Evolutionary conservation across 192 early-diverging fungal genomes (phyloP), one percentile per base, ranked within the genome.

Genomic region (Hyaloraphidium curvatum): DNA sequence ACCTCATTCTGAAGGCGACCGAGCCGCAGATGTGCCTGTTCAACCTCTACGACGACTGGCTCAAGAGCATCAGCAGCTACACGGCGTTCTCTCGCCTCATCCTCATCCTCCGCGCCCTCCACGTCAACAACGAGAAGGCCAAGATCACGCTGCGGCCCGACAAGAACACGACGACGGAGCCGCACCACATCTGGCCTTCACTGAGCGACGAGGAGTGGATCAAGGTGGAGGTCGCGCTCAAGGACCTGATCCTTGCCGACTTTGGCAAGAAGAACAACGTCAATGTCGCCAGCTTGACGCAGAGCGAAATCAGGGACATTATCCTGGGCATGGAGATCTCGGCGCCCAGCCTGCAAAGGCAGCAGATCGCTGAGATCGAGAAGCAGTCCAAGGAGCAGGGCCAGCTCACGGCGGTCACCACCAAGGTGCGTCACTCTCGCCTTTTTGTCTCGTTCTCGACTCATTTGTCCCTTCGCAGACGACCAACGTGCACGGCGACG

Each of bases 221-320:
- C 55, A 81, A 83, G 64, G 89, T 96, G 2, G 94, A 98, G 76
- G 81, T 83, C 31, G 68, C 76, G 51, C 67, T 98, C 59, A 96
- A 94, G 76, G 94, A 98, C 67, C 65, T 98, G 64, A 98, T 98
- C 67, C 67, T 98, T 39, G 87, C 77, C 1, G 94, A 98, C 66
- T 98, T 96, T 61, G 94, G 94, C 66, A 98, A 95, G 71, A 96
- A 96, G 80, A 98, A 98, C 76, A 96, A 87, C 51, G 91, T 98
- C 53, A 96, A 94, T 50, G 89, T 94, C 26, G 89, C 89, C 14
- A 91, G 90, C 31, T 74, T 98, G 30, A 98, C 94, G 0, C 79
- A 83, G 30, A 90, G 90, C 2, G 94, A 98, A 75, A 88, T 98
- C 55, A 82, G 94, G 55, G 94, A 98, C 67, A 89, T 98, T 50